Conservation (phyloP, 1,284 basidiomycete genomes). For the Melampsora abietis-canadensis region DNA sequence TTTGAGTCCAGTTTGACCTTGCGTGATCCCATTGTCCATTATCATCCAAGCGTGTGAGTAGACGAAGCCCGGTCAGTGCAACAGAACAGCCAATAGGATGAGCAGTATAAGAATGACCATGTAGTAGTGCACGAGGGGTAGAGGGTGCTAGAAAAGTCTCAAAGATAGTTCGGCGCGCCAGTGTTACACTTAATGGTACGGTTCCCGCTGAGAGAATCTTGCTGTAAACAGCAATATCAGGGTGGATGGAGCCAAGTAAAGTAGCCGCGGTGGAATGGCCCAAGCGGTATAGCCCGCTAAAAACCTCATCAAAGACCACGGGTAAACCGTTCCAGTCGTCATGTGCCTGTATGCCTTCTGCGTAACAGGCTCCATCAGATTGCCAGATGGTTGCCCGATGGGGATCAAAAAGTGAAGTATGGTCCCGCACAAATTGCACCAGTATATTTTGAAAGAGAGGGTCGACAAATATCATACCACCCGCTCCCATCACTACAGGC, state of each 20-base stretch:
- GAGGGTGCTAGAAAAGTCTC: slow-evolving; percentile 69
- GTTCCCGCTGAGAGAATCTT: slow-evolving; percentile 93
- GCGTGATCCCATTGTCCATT: slow-evolving; percentile 62
- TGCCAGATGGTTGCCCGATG: slow-evolving; percentile 18
- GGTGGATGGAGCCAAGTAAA: slow-evolving; percentile 61
- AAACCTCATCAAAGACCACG: slow-evolving; percentile 94
- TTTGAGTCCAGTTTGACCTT: slow-evolving; percentile 57
- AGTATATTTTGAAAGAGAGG: slow-evolving; percentile 89
- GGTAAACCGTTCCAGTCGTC: slow-evolving; percentile 69
- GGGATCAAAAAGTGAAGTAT: slow-evolving; percentile 56
- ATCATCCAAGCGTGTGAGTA: slow-evolving; percentile 60
- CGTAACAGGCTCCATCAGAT: not conserved
- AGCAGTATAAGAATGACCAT: slow-evolving; percentile 93
- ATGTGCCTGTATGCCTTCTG: slow-evolving; percentile 30
- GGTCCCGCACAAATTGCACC: slow-evolving; percentile 71
- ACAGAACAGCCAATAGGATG: slow-evolving; percentile 88
- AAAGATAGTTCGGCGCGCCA: slow-evolving; percentile 77
- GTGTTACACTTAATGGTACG: slow-evolving; percentile 78
- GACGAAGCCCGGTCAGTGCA: slow-evolving; percentile 72
- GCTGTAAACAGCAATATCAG: slow-evolving; percentile 86
- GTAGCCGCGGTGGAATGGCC: slow-evolving; percentile 67
- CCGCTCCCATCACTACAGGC: slow-evolving; percentile 89
- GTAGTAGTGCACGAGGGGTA: slow-evolving; percentile 81
- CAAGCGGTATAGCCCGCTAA: slow-evolving; percentile 82
- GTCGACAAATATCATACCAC: slow-evolving; percentile 96